phyloP scores from a whole-genome alignment of 169 alveolate species.

The Plasmodium chabaudi region DNA sequence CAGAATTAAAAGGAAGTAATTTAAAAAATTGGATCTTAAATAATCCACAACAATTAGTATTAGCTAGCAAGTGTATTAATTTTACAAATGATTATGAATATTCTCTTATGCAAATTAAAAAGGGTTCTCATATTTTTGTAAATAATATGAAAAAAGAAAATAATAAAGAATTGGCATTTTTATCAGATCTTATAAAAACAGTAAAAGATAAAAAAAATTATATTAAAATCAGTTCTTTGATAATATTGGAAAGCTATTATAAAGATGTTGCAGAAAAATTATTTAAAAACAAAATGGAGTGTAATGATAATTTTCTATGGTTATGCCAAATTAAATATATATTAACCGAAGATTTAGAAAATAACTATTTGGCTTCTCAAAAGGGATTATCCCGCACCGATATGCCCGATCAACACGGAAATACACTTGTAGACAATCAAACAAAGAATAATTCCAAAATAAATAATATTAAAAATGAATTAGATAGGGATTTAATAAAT shows the following conservation, averaged over 20 bases:
- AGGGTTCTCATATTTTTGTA: conserved; percentile 73
- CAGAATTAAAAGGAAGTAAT: conserved; percentile 58
- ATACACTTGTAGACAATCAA: not conserved
- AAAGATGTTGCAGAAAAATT: conserved; percentile 76
- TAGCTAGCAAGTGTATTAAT: conserved; percentile 62
- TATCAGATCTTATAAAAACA: conserved; percentile 66
- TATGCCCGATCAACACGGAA: conserved; percentile 17
- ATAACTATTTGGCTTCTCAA: conserved; percentile 14
- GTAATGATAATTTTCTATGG: conserved; percentile 70
- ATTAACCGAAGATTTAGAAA: conserved; percentile 39
- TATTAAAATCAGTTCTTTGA: conserved; percentile 64
- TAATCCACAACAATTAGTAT: conserved; percentile 58
- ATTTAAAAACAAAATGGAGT: conserved; percentile 71
- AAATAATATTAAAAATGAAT: conserved; percentile 16
- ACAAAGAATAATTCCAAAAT: conserved; percentile 17
- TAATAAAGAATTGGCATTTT: conserved; percentile 40
- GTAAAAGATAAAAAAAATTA: conserved; percentile 70
- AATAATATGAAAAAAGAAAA: conserved; percentile 69
- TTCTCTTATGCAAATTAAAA: conserved; percentile 66
- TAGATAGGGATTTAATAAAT: conserved; percentile 5
- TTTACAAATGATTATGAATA: conserved; percentile 75
- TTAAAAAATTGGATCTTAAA: conserved; percentile 55
- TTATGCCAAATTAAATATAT: conserved; percentile 63
- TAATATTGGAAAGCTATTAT: conserved; percentile 65
- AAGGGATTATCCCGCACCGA: conserved; percentile 4